phyloP scores from a whole-genome alignment of 78 protist species.

The Dictyostelium brefeldianum region DNA sequence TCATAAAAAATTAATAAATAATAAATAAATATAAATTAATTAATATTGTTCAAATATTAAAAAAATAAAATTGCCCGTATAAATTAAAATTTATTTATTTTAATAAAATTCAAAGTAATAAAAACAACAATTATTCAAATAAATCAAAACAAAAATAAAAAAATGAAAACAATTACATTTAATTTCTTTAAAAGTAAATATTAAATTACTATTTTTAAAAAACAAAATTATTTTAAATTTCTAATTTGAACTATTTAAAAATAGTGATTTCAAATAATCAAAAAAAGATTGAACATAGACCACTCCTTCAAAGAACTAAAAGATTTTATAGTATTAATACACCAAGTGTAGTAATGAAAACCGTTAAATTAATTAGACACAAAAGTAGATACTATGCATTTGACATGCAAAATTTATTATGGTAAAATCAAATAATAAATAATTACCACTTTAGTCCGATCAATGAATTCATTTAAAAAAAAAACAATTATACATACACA shows the following conservation, averaged over 20 bases:
- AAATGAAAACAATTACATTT: not conserved
- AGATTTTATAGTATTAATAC: not conserved
- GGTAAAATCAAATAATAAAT: not conserved
- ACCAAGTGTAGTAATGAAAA: not conserved
- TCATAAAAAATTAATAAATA: too few species aligned
- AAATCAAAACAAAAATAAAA: not conserved
- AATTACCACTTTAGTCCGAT: not conserved
- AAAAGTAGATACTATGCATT: conserved; percentile 3
- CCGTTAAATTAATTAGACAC: not conserved
- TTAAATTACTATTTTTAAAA: not conserved
- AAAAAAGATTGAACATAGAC: conserved; percentile 6
- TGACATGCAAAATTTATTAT: conserved; percentile 1
- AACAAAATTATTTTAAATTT: not conserved
- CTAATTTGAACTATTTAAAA: not conserved
- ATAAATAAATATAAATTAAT: too few species aligned
- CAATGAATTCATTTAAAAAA: not conserved
- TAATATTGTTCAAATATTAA: too few species aligned
- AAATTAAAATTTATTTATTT: too few species aligned
- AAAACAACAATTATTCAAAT: too few species aligned
- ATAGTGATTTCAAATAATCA: not conserved
- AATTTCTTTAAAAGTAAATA: not conserved
- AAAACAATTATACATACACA: not conserved
- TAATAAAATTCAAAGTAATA: too few species aligned
- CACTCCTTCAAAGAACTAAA: conserved; percentile 2
- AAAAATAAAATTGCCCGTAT: too few species aligned